Evolutionary conservation across 2,329 filamentous ascomycete genomes (phyloP), one percentile per base, ranked within the genome.

Genomic region (Talaromyces sp.): DNA sequence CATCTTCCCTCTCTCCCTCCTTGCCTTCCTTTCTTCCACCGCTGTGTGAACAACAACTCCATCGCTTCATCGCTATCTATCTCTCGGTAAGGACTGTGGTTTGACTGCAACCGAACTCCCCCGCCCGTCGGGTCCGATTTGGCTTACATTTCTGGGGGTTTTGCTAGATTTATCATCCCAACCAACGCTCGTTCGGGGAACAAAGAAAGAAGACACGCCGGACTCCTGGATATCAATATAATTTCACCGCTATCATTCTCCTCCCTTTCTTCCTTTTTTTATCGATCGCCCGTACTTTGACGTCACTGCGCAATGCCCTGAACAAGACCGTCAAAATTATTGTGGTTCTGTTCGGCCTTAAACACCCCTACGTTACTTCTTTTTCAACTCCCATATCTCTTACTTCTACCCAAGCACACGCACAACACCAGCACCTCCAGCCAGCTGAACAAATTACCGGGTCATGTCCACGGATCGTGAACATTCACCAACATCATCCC

Each of bases 401-500:
- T 39, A 39, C n/a, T 39, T n/a, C 36, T n/a, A 39, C 6, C 15
- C 36, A 39, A 39, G 36, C 17, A n/a, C 17, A 39, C 36, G 6
- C 36, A 39, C 36, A 47, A 25, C 9, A 47, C 4, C 44, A 22
- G 17, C 19, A 54, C 49, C 49, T 30, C 11, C 4, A 27, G 30
- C 25, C 49, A 32, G 10, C 25, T 30, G 3, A 27, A 53, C 8
- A n/a, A 53, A 53, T 32, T 11, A n/a, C 17, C 57, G 60, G 64
- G 73, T 58, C 62, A 82, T 82, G 80, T 75, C 79, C 49, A 72
- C 75, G 70, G 73, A 76, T 67, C 75, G 72, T 58, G 70, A 72
- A 7, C 73, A 73, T 56, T 72, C 75, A 55, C 73, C 72, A 52
- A 76, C 79, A 54, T 72, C 75, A 44, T 66, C 75, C 25, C 65